Percentiles rank a stretch among this genome's conserved stretches.
Conservation (phyloP, 2,329 filamentous ascomycete genomes). For the Claviceps arundinis region DNA sequence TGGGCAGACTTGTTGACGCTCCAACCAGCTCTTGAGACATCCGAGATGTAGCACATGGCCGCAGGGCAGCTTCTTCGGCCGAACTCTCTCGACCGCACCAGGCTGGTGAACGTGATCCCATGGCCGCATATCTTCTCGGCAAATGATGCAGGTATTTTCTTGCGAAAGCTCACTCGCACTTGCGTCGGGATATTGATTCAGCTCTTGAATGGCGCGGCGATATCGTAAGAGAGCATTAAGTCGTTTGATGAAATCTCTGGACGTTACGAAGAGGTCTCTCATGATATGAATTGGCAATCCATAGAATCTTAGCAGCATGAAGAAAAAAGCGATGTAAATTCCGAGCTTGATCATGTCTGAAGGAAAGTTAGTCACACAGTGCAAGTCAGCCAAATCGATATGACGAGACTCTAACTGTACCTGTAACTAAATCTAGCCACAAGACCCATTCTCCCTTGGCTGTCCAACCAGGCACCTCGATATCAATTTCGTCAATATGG, state of each 20-base stretch:
- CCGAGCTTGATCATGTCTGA: constrained; percentile 79
- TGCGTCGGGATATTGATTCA: constrained; percentile 89
- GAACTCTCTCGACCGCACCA: constrained; percentile 67
- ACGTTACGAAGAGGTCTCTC: constrained; percentile 86
- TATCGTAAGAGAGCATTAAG: constrained; percentile 84
- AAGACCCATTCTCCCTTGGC: constrained; percentile 89
- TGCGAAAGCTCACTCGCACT: constrained; percentile 70
- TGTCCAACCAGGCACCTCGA: constrained; percentile 93
- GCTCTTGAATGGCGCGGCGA: constrained; percentile 80
- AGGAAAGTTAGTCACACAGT: constrained; percentile 1
- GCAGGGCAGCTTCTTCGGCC: constrained; percentile 92
- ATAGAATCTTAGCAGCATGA: constrained; percentile 85
- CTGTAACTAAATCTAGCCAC: constrained; percentile 70
- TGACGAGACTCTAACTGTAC: constrained; percentile 30
- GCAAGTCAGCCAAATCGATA: background rate
- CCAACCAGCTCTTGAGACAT: constrained; percentile 92
- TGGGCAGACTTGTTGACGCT: constrained; percentile 92
- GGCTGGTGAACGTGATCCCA: constrained; percentile 48
- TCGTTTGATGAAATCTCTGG: constrained; percentile 79
- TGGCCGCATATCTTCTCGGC: constrained; percentile 84
- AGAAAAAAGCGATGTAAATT: constrained; percentile 86
- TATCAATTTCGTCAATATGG: constrained; percentile 82
- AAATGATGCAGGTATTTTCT: constrained; percentile 95
- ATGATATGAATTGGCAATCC: constrained; percentile 94
- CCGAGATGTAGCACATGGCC: constrained; percentile 91